Evolutionary conservation across 2,329 filamentous ascomycete genomes (phyloP).

Genomic region (Apiospora phragmitis): DNA sequence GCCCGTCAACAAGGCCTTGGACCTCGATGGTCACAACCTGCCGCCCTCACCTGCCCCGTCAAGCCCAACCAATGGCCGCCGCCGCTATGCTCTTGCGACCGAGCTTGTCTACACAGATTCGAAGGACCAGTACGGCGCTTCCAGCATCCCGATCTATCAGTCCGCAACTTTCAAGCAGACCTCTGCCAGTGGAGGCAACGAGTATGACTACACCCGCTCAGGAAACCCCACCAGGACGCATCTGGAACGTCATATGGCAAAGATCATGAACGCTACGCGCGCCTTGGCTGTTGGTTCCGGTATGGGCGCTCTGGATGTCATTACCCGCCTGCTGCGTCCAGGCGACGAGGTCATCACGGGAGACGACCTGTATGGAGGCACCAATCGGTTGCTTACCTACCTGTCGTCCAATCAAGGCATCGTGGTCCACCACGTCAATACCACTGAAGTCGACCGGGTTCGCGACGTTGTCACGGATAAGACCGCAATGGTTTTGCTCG

Average conservation of each 20-base stretch:
- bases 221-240: conserved; percentile 96
- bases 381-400: conserved; percentile 90
- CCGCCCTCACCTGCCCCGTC: conserved; percentile 93
- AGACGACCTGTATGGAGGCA: conserved; percentile 94
- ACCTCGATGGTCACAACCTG: conserved; percentile 80
- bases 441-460: conserved; percentile 75
- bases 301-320: conserved; percentile 97
- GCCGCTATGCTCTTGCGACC: conserved; percentile 88
- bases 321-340: conserved; percentile 83
- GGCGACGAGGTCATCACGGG: conserved; percentile 97
- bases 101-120: conserved; percentile 96
- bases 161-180: conserved; percentile 97
- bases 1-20: conserved; percentile 58
- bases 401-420: conserved; percentile 88
- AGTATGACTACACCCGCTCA: conserved; percentile 98
- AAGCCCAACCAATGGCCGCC: conserved; percentile 77
- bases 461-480: conserved; percentile 69
- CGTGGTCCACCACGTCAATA: conserved; percentile 94
- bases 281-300: conserved; percentile 92
- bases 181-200: conserved; percentile 74
- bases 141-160: conserved; percentile 96
- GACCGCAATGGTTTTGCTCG: conserved; percentile 92
- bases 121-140: conserved; percentile 95
- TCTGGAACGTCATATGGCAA: conserved; percentile 92
- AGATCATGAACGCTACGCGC: conserved; percentile 96